Conservation (phyloP, 2,329 filamentous ascomycete genomes). For the Fusarium albidum region DNA sequence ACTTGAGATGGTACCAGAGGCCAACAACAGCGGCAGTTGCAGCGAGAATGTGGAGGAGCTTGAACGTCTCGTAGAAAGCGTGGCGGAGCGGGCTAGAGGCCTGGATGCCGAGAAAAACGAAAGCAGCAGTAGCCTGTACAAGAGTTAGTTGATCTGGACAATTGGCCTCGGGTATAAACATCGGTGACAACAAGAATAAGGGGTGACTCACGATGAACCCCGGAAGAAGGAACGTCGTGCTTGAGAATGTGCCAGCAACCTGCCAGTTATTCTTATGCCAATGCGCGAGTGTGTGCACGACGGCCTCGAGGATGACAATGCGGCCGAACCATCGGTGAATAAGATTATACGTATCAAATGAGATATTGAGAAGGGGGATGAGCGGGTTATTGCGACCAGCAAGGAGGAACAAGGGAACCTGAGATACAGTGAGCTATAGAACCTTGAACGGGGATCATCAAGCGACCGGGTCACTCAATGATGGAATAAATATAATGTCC, state of each 20-base stretch:
- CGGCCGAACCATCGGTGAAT: constrained; percentile 83
- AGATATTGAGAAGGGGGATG: constrained; percentile 74
- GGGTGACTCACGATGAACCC: constrained; percentile 68
- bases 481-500: constrained; percentile 6
- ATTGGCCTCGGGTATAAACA: not conserved
- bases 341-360: constrained; percentile 85
- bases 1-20: constrained; percentile 71
- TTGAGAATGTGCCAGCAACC: constrained; percentile 43
- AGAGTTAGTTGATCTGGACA: not conserved
- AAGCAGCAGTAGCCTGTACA: constrained; percentile 63
- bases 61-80: constrained; percentile 82
- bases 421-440: constrained; percentile 12
- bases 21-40: constrained; percentile 68
- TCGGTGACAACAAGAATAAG: not conserved
- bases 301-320: constrained; percentile 74
- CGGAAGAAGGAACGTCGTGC: constrained; percentile 59
- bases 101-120: constrained; percentile 71
- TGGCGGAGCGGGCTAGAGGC: constrained; percentile 76
- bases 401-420: constrained; percentile 75
- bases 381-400: constrained; percentile 82
- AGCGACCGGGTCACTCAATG: not conserved
- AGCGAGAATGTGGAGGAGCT: constrained; percentile 73
- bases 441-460: not conserved
- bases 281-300: constrained; percentile 72
- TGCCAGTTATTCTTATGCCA: constrained; percentile 61